A percentile compares a stretch with the other conserved stretches of the same genome.
phyloP scores from a whole-genome alignment of 1,284 basidiomycete genomes.

The Sanghuangporus weigelae region DNA sequence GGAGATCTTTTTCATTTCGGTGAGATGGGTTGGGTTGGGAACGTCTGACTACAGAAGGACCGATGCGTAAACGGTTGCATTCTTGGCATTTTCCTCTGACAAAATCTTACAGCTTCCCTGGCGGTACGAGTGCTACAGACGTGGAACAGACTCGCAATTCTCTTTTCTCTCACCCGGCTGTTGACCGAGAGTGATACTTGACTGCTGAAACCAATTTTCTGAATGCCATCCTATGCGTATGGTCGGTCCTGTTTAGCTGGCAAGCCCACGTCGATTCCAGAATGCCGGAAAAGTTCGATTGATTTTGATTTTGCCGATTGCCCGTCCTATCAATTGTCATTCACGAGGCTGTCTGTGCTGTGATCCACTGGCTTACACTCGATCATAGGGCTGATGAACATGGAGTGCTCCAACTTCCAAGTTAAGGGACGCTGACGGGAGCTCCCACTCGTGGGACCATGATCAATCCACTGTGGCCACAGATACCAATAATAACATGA shows the following conservation, averaged over 20 bases:
- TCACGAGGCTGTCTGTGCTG: too few relatives aligned
- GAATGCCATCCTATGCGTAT: not conserved
- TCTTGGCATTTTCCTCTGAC: not conserved
- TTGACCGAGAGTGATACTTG: constrained; percentile 9
- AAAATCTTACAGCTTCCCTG: constrained; percentile 13
- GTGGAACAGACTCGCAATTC: constrained; percentile 12
- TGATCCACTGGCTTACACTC: too few relatives aligned
- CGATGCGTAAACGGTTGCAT: constrained; percentile 11
- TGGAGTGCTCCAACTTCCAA: too few relatives aligned
- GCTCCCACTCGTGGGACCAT: too few relatives aligned
- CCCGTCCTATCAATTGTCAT: too few relatives aligned
- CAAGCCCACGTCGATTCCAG: not conserved
- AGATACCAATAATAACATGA: not conserved
- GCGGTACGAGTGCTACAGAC: constrained; percentile 7
- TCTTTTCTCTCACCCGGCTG: constrained; percentile 14
- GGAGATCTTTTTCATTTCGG: constrained; percentile 16
- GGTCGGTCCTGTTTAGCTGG: constrained; percentile 6
- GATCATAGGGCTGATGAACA: too few relatives aligned
- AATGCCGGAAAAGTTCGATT: too few relatives aligned
- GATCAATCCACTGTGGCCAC: too few relatives aligned
- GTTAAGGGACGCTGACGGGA: too few relatives aligned
- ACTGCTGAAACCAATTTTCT: not conserved
- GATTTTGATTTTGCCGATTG: too few relatives aligned
- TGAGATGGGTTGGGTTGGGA: constrained; percentile 17
- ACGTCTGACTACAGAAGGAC: constrained; percentile 6